These are phyloP conservation scores for Davidsoniella neocaledoniae DNA, from an alignment of 2,329 filamentous ascomycete species.

Conservation along the genomic window DNA sequence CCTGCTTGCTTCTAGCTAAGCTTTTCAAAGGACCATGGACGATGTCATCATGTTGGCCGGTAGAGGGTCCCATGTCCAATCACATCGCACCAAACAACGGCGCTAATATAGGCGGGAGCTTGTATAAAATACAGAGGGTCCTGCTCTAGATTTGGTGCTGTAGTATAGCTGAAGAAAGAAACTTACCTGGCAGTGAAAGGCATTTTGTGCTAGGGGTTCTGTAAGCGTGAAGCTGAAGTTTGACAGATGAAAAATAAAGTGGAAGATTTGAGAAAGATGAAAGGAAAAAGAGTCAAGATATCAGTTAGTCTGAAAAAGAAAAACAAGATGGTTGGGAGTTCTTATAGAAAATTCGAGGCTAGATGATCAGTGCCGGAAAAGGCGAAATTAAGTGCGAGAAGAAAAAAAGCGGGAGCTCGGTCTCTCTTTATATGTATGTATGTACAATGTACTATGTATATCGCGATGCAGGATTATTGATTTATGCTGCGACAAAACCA, in stretches of 20 bases:
- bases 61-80: not conserved
- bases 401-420: not conserved
- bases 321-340: not conserved
- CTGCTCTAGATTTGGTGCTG: no score
- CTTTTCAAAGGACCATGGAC: not conserved
- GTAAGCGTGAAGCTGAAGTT: not conserved
- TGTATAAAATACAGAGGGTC: not conserved
- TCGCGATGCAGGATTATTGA: not conserved
- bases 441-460: no score
- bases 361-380: not conserved
- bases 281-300: not conserved
- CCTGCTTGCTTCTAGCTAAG: not conserved
- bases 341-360: not conserved
- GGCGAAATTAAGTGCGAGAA: not conserved
- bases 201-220: conserved; percentile 26
- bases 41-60: not conserved
- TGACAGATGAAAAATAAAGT: not conserved
- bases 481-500: no score
- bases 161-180: no score
- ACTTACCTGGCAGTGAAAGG: conserved; percentile 42
- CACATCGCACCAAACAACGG: no score
- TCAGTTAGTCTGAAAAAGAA: not conserved
- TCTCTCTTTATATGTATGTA: no score
- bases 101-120: no score
- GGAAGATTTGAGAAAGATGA: not conserved